Conservation (phyloP, 73 alveolate species). For the Uronychia binucleata region DNA sequence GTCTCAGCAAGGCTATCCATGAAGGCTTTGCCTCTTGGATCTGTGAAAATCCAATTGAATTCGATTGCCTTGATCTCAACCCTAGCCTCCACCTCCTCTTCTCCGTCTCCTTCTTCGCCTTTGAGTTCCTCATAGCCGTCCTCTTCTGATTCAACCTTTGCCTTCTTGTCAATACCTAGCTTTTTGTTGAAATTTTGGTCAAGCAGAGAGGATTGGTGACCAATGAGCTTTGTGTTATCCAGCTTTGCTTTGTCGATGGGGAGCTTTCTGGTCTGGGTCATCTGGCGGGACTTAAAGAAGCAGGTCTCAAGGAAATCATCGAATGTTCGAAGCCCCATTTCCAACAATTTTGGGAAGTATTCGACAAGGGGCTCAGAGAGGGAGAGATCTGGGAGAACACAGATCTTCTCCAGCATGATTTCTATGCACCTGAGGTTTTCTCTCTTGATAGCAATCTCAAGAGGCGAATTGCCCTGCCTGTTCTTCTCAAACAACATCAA, state of each 20-base stretch:
- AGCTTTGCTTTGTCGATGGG: neutral
- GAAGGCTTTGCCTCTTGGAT: neutral
- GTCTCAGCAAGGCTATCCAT: conserved; percentile 1
- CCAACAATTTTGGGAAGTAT: neutral
- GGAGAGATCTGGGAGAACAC: neutral
- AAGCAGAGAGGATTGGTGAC: neutral
- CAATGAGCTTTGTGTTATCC: neutral
- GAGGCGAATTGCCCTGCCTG: neutral
- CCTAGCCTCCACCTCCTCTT: neutral
- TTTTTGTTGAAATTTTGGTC: neutral
- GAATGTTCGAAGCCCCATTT: neutral
- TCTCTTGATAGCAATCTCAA: neutral
- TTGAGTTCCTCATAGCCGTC: neutral
- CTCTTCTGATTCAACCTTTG: neutral
- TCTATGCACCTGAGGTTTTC: neutral
- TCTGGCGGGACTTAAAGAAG: neutral
- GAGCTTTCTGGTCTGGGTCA: neutral
- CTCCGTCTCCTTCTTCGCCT: too few relatives aligned
- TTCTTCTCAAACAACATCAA: neutral
- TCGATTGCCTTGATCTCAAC: conserved; percentile 14
- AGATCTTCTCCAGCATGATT: neutral
- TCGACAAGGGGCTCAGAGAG: neutral
- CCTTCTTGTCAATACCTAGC: neutral
- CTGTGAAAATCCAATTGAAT: conserved; percentile 19
- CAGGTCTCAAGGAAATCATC: neutral